Evolutionary conservation across 306 rosid genomes (phyloP).

Genomic region (Quillaja saponaria): DNA sequence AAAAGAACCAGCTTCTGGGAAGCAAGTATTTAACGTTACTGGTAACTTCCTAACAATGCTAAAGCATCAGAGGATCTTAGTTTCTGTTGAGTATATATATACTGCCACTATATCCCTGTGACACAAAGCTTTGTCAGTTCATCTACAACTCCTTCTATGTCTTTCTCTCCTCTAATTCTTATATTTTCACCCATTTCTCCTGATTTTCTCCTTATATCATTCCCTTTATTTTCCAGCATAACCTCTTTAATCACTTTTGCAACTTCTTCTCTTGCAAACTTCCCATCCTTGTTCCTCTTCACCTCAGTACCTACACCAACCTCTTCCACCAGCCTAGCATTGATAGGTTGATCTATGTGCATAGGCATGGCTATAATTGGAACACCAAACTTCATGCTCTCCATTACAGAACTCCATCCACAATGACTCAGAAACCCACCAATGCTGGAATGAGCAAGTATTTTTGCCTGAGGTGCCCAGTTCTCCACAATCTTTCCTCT

Average conservation of each 20-base stretch:
- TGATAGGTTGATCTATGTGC: conserved; percentile 30
- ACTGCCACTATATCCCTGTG: background rate
- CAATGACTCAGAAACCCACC: conserved; percentile 39
- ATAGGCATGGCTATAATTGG: conserved; percentile 34
- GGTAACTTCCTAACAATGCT: too few species aligned
- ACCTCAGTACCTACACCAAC: conserved; percentile 23
- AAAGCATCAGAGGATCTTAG: too few species aligned
- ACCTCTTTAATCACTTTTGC: conserved; percentile 10
- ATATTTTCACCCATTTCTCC: conserved; percentile 7
- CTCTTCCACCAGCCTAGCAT: conserved; percentile 27
- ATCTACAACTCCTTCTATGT: conserved; percentile 15
- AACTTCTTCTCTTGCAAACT: conserved; percentile 1
- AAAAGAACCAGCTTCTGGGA: too few species aligned
- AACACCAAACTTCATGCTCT: conserved; percentile 37
- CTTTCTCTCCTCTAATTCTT: conserved; percentile 19
- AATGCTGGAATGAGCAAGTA: conserved; percentile 7
- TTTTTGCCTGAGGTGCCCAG: conserved; percentile 28
- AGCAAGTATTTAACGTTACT: too few species aligned
- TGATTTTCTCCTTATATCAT: conserved; percentile 16
- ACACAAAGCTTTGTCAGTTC: conserved; percentile 21
- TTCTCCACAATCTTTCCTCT: conserved; percentile 31
- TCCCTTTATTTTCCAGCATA: conserved; percentile 2
- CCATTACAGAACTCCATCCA: conserved; percentile 36
- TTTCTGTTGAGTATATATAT: too few species aligned
- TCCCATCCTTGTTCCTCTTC: conserved; percentile 1